These are phyloP conservation scores for Lyophyllum shimeji DNA, from an alignment of 768 basidiomycete species.

Conservation along the genomic window DNA sequence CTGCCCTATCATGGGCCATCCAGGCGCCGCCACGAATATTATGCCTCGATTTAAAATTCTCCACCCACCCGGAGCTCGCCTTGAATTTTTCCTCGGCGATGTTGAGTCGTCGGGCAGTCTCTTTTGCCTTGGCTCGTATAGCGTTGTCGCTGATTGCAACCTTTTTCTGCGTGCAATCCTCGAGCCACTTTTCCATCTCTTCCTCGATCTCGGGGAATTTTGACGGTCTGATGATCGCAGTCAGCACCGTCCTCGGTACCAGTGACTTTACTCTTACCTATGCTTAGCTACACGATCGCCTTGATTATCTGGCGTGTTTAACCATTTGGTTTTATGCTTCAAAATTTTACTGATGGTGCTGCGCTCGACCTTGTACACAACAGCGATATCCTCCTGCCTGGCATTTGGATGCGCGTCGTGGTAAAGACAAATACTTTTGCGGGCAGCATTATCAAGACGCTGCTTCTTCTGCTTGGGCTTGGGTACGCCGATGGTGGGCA, in stretches of 20 bases:
- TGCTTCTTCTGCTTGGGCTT: conserved; percentile 59
- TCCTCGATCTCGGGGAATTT: conserved; percentile 81
- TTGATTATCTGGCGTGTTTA: conserved; percentile 62
- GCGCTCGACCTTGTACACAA: conserved; percentile 75
- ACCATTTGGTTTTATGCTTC: conserved; percentile 82
- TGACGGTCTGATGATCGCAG: conserved; percentile 51
- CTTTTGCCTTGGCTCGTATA: conserved; percentile 64
- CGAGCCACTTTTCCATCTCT: conserved; percentile 60
- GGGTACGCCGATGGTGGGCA: background rate
- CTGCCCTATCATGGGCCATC: conserved; percentile 34
- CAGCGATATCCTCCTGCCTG: conserved; percentile 85
- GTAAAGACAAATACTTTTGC: conserved; percentile 73
- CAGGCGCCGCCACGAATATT: conserved; percentile 70
- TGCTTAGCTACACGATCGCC: conserved; percentile 65
- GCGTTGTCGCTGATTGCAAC: conserved; percentile 62
- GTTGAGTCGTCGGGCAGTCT: conserved; percentile 55
- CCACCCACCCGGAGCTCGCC: conserved; percentile 90
- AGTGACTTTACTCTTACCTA: conserved; percentile 42
- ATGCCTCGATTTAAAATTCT: conserved; percentile 86
- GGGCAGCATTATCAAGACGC: conserved; percentile 72
- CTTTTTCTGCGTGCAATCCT: conserved; percentile 46
- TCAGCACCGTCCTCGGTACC: conserved; percentile 11
- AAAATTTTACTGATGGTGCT: conserved; percentile 95
- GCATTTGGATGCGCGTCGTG: conserved; percentile 62
- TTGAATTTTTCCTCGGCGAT: conserved; percentile 79